Base-by-base conservation (phyloP, 1,284 basidiomycete species). In the Amylostereum areolatum region DNA sequence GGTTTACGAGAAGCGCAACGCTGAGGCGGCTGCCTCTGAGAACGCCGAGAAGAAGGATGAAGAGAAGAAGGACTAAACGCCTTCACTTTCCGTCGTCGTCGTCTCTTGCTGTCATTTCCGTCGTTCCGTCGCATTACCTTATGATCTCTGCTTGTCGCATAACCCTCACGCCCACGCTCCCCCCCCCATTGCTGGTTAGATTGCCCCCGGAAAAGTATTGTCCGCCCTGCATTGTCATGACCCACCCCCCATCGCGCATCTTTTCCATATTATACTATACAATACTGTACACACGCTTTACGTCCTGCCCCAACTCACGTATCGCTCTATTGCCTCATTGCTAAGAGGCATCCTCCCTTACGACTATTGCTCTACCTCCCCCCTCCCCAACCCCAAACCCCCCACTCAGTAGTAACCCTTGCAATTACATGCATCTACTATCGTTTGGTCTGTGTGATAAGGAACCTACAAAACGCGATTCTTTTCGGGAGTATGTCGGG, bases 1-100 rank as follows among this genome's bases (percentile, higher is more conserved):
- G 72, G 89, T 95, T 29, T 97, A 97, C 71, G 92, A 97, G 80
- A 92, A 92, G 81, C 83, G 89, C 56, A 81, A 82, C 59, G 83
- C 83, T 47, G 84, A 89, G 70, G 75, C 77, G 57, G 69, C 70
- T 52, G 58, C 76, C 3, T 70, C 74, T n/a, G 75, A 79, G 60
- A 60, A 75, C 33, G 53, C 58, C 62, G 62, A 72, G 27, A 71
- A 77, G 62, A 64, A 70, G 52, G 66, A 63, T 49, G 66, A 71
- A 59, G 81, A 85, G 70, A 85, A 87, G 81, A 85, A 87, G 70
- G 81, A 85, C 60, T 85, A 80, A 76, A 55, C 54, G 54, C 50
- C 37, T 47, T 47, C 47, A 42, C 37, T n/a, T 36, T 31, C 49
- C 44, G 49, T 54, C 51, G 52, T 42, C 32, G 32, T 37, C 34